These are phyloP conservation scores for Geotrichum reessii DNA, from an alignment of 1,139 yeast species.

Conservation along the genomic window DNA sequence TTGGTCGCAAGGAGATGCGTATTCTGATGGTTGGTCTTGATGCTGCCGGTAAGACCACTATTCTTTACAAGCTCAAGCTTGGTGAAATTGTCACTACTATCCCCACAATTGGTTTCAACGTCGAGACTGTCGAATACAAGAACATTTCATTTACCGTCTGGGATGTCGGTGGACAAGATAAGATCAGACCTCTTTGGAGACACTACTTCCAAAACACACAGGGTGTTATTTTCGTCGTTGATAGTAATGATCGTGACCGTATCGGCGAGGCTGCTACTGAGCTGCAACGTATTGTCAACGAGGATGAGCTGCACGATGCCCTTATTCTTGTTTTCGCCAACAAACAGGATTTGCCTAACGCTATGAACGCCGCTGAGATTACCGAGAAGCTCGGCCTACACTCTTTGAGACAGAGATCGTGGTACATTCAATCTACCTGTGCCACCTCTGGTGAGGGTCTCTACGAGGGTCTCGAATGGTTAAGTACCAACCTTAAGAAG, in stretches of 20 bases:
- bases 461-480: slow-evolving; percentile 91
- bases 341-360: slow-evolving; percentile 93
- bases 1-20: slow-evolving; percentile 54
- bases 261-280: slow-evolving; percentile 90
- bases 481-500: slow-evolving; percentile 51
- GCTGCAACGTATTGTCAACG: slow-evolving; percentile 89
- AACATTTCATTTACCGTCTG: slow-evolving; percentile 91
- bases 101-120: slow-evolving; percentile 92
- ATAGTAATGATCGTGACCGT: slow-evolving; percentile 91
- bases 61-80: slow-evolving; percentile 78
- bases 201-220: slow-evolving; percentile 92
- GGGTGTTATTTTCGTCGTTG: slow-evolving; percentile 90
- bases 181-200: slow-evolving; percentile 93
- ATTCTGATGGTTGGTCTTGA: slow-evolving; percentile 53
- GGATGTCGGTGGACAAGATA: slow-evolving; percentile 98
- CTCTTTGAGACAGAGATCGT: slow-evolving; percentile 88
- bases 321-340: slow-evolving; percentile 63
- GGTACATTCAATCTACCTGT: slow-evolving; percentile 93
- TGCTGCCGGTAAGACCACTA: slow-evolving; percentile 91
- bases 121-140: slow-evolving; percentile 90
- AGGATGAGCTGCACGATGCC: slow-evolving; percentile 89
- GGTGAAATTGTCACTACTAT: slow-evolving; percentile 92
- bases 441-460: slow-evolving; percentile 94
- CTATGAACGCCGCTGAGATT: slow-evolving; percentile 92
- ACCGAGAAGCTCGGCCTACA: slow-evolving; percentile 89